Conservation (phyloP, 148 eudicot species). For the Arbutus unedo region DNA sequence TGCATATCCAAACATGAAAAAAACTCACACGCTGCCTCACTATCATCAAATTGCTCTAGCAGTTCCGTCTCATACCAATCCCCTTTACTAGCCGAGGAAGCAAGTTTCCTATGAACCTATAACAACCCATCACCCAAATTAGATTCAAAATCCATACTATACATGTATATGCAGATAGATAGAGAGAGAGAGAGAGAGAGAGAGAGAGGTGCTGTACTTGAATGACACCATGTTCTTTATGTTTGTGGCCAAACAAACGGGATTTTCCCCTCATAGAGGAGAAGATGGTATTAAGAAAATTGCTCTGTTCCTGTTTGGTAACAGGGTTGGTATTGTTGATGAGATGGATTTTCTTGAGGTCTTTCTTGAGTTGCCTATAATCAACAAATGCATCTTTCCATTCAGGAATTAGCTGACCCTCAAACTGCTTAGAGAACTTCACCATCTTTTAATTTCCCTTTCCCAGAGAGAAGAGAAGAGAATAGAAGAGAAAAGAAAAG, state of each 20-base stretch:
- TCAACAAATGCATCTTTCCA: constrained; percentile 98
- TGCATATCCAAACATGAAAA: constrained; percentile 73
- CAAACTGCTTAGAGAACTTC: constrained; percentile 53
- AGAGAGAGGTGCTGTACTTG: constrained; percentile 47
- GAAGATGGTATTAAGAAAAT: constrained; percentile 32
- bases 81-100: constrained; percentile 51
- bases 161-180: not conserved
- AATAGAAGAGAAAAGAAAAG: not conserved
- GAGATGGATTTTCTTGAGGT: constrained; percentile 62
- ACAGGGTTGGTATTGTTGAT: constrained; percentile 25
- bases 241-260: constrained; percentile 41
- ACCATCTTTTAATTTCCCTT: not conserved
- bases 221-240: constrained; percentile 49
- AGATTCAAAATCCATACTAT: not conserved
- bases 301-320: constrained; percentile 25
- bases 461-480: not conserved
- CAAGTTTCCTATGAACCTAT: constrained; percentile 77
- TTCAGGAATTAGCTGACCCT: constrained; percentile 85
- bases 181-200: not conserved
- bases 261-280: constrained; percentile 50
- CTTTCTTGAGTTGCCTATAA: constrained; percentile 72
- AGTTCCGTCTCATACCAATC: constrained; percentile 79
- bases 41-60: constrained; percentile 72
- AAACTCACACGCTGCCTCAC: constrained; percentile 70
- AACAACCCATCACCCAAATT: constrained; percentile 21